These are phyloP conservation scores for Herpetomonas muscarum DNA, from an alignment of 208 protist species.

Conservation along the genomic window DNA sequence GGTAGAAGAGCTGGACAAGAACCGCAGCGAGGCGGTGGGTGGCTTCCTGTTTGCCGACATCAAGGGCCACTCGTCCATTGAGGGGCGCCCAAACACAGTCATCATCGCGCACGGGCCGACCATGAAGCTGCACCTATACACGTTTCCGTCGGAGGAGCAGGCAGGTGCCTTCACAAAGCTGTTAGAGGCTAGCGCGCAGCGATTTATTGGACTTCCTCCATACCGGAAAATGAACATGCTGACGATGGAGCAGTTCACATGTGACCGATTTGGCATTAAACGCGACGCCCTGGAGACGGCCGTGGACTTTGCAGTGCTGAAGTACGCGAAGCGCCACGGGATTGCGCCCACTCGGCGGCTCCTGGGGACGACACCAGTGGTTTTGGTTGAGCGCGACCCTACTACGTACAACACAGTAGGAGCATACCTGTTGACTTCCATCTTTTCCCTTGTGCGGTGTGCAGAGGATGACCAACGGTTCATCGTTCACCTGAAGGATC, in stretches of 20 bases:
- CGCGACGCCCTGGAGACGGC: slow-evolving; percentile 52
- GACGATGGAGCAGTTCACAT: slow-evolving; percentile 48
- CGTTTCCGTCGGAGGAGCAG: slow-evolving; percentile 14
- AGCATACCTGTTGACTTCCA: slow-evolving; percentile 50
- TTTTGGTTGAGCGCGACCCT: slow-evolving; percentile 87
- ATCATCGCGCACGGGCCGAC: slow-evolving; percentile 69
- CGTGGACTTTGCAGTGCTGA: slow-evolving; percentile 80
- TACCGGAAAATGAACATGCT: slow-evolving; percentile 42
- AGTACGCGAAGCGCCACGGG: slow-evolving; percentile 44
- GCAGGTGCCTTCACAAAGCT: slow-evolving; percentile 28
- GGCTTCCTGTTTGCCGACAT: slow-evolving; percentile 86
- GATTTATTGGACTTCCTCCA: slow-evolving; percentile 60
- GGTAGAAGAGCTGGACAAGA: slow-evolving; percentile 1
- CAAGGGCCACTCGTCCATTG: slow-evolving; percentile 46
- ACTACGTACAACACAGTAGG: slow-evolving; percentile 77
- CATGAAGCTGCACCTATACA: slow-evolving; percentile 75
- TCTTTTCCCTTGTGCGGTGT: slow-evolving; percentile 80
- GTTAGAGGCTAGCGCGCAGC: slow-evolving; percentile 28
- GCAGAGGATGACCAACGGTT: slow-evolving; percentile 83
- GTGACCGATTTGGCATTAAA: slow-evolving; percentile 62
- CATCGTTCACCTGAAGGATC: slow-evolving; percentile 73
- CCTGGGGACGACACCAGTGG: slow-evolving; percentile 62
- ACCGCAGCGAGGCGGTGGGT: slow-evolving; percentile 22
- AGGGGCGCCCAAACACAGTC: slow-evolving; percentile 42
- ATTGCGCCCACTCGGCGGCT: slow-evolving; percentile 51